Evolutionary conservation across 441 rosid species (phyloP).

Genomic region (Populus trichocarpa): DNA sequence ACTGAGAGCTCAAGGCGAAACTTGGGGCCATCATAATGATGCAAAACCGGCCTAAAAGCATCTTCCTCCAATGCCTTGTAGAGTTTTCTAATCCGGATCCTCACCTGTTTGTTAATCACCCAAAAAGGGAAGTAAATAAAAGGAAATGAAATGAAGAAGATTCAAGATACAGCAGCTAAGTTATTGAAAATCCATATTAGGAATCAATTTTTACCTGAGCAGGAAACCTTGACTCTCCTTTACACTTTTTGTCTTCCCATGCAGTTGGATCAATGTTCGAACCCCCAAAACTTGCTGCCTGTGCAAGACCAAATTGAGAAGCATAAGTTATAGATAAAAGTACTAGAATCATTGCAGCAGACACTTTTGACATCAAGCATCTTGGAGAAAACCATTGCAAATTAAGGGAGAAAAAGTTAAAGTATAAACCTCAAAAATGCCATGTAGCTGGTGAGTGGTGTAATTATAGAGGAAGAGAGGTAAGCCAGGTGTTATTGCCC

Average conservation of each 20-base stretch:
- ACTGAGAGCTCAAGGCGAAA: slow-evolving; percentile 94
- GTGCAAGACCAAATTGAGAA: slow-evolving; percentile 18
- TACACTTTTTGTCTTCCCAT: slow-evolving; percentile 98
- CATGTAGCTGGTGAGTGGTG: slow-evolving; percentile 98
- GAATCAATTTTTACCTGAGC: slow-evolving; percentile 63
- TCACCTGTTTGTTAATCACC: slow-evolving; percentile 46
- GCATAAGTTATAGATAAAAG: neutral
- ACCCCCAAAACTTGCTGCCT: slow-evolving; percentile 97
- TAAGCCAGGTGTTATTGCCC: slow-evolving; percentile 94
- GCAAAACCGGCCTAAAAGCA: slow-evolving; percentile 93
- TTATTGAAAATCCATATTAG: neutral
- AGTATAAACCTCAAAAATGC: slow-evolving; percentile 85
- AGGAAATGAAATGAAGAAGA: neutral
- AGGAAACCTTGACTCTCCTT: slow-evolving; percentile 98
- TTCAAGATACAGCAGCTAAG: neutral
- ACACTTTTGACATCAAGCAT: neutral
- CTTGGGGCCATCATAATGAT: slow-evolving; percentile 97
- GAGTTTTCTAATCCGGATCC: slow-evolving; percentile 70
- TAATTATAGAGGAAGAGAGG: slow-evolving; percentile 96
- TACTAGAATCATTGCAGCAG: neutral
- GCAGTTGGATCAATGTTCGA: slow-evolving; percentile 98
- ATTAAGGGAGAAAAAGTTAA: neutral
- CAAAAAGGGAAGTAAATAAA: neutral
- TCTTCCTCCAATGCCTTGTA: slow-evolving; percentile 98
- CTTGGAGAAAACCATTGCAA: neutral